phyloP scores from a whole-genome alignment of 1,284 basidiomycete genomes.

The Mycosarcoma mackinlayi region DNA sequence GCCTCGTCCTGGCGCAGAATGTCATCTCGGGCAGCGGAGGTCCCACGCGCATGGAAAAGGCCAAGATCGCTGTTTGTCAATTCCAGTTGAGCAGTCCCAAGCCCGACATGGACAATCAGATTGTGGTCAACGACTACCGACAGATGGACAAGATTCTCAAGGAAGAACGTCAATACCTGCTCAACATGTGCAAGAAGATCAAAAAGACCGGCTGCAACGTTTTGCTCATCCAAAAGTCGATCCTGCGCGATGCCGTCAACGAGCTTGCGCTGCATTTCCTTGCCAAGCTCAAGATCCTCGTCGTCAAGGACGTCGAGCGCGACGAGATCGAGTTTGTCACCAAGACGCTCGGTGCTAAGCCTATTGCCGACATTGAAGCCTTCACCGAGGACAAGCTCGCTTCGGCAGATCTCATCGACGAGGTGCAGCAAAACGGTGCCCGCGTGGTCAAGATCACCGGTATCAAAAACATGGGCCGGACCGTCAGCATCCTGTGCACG shows the following conservation, averaged over 20 bases:
- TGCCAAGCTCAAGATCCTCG: conserved; percentile 95
- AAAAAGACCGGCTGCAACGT: conserved; percentile 99
- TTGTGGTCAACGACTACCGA: conserved; percentile 98
- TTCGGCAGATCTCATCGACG: conserved; percentile 94
- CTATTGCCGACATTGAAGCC: conserved; percentile 95
- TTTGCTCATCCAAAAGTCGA: conserved; percentile 97
- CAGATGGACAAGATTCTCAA: conserved; percentile 99
- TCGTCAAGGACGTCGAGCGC: conserved; percentile 96
- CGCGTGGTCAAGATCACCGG: conserved; percentile 96
- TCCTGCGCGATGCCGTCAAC: conserved; percentile 97
- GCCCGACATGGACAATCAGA: conserved; percentile 99
- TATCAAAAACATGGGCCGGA: conserved; percentile 93
- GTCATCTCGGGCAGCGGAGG: conserved; percentile 90
- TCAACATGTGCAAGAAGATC: conserved; percentile 99
- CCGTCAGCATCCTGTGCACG: conserved; percentile 94
- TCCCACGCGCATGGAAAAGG: conserved; percentile 95
- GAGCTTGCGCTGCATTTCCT: conserved; percentile 99
- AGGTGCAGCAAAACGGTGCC: conserved; percentile 83
- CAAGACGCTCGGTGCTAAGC: conserved; percentile 93
- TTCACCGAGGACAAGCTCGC: conserved; percentile 99
- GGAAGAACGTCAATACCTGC: conserved; percentile 96
- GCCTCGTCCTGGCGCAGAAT: conserved; percentile 95
- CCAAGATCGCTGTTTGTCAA: conserved; percentile 97
- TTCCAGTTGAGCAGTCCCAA: conserved; percentile 98
- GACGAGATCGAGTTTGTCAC: conserved; percentile 98